Conservation (phyloP, 768 basidiomycete species). For the Saitozyma sp. region DNA sequence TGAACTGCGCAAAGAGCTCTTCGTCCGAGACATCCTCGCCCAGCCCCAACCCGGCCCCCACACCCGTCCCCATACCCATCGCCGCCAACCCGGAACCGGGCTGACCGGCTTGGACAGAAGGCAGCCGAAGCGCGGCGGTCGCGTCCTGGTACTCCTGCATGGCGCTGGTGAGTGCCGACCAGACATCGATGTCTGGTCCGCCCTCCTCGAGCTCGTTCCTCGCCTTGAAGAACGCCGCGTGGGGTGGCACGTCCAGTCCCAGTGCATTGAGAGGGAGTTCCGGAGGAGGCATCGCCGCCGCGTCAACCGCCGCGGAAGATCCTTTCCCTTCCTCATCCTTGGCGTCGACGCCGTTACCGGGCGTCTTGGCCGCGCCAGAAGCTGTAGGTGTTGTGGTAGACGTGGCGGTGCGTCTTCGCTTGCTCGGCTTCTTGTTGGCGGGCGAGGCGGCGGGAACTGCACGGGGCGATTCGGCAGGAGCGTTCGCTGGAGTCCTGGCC, state of each 20-base stretch:
- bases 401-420: constrained; percentile 7
- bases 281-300: constrained; percentile 6
- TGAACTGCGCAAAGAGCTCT: constrained; percentile 33
- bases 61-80: not conserved
- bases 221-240: constrained; percentile 16
- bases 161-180: constrained; percentile 6
- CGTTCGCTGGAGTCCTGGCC: constrained; percentile 7
- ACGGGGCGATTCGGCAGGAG: constrained; percentile 7
- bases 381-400: not conserved
- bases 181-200: constrained; percentile 7
- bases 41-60: not conserved
- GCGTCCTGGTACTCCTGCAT: constrained; percentile 7
- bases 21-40: constrained; percentile 10
- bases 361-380: not conserved
- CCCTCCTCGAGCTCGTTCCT: constrained; percentile 4
- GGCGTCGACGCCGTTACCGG: not conserved
- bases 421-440: constrained; percentile 3
- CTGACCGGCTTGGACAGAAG: not conserved
- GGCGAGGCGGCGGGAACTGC: constrained; percentile 4
- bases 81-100: not conserved
- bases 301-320: not conserved
- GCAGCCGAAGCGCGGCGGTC: not conserved
- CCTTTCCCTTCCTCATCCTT: not conserved
- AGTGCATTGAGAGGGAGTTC: constrained; percentile 4
- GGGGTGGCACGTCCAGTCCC: constrained; percentile 7